A percentile compares a stretch with the other conserved stretches of the same genome.
Conservation (phyloP, 2,329 filamentous ascomycete genomes). For the Coniochaeta sp. region DNA sequence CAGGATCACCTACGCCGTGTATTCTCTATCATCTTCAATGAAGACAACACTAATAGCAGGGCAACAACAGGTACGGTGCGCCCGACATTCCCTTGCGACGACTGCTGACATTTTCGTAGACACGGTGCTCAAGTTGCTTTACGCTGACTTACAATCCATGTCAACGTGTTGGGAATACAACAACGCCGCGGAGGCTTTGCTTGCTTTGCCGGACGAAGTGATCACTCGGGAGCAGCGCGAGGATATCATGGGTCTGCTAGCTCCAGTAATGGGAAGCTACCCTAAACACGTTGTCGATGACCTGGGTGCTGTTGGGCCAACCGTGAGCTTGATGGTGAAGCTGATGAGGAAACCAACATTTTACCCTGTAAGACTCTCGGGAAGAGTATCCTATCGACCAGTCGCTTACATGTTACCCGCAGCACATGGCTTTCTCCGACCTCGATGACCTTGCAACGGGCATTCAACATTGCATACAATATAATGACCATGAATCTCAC, state of each 20-base stretch:
- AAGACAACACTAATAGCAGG: conserved; percentile 12
- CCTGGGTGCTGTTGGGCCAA: conserved; percentile 26
- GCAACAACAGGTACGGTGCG: conserved; percentile 13
- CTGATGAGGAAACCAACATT: conserved; percentile 45
- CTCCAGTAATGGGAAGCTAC: not conserved
- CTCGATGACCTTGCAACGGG: conserved; percentile 22
- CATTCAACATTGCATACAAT: not conserved
- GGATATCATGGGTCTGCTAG: conserved; percentile 21
- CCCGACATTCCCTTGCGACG: not conserved
- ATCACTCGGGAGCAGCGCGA: conserved; percentile 37
- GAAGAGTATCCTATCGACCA: not conserved
- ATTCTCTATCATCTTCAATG: conserved; percentile 9
- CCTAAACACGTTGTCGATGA: conserved; percentile 8
- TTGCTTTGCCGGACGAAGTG: conserved; percentile 27
- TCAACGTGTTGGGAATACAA: too few relatives aligned
- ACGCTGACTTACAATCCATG: not conserved
- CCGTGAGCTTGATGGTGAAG: conserved; percentile 40
- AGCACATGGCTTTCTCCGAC: conserved; percentile 32
- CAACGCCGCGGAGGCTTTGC: conserved; percentile 14
- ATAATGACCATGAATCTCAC: not conserved
- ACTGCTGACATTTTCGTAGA: not conserved
- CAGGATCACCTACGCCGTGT: too few relatives aligned
- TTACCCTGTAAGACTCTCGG: conserved; percentile 27
- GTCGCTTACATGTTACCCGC: not conserved
- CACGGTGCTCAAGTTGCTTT: not conserved